Percentiles rank a stretch among this genome's conserved stretches.
phyloP scores from a whole-genome alignment of 345 rosid species.

The Dimocarpus longan region DNA sequence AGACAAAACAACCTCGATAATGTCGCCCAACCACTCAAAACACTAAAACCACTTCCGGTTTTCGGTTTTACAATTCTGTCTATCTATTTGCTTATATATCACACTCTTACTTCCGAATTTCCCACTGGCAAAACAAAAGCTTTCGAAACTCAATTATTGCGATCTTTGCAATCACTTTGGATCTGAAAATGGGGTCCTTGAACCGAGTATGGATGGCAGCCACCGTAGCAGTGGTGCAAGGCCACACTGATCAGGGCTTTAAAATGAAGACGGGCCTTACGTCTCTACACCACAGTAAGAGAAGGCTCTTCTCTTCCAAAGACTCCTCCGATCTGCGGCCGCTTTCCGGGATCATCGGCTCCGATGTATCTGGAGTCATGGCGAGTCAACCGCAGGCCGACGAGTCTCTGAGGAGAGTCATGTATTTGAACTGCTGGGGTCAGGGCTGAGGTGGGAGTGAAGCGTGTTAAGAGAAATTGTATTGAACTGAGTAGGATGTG shows the following conservation, averaged over 20 bases:
- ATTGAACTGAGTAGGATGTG: background rate
- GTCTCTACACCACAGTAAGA: slow-evolving; percentile 51
- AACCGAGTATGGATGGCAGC: slow-evolving; percentile 81
- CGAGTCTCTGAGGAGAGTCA: slow-evolving; percentile 73
- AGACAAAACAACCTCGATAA: background rate
- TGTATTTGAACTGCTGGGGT: slow-evolving; percentile 95
- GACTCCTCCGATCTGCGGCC: slow-evolving; percentile 59
- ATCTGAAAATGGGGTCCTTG: slow-evolving; percentile 47
- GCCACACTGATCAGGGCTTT: slow-evolving; percentile 61
- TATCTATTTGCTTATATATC: slow-evolving; percentile 22
- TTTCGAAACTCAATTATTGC: background rate
- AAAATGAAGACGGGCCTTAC: slow-evolving; percentile 49
- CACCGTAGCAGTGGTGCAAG: slow-evolving; percentile 63
- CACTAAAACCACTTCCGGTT: slow-evolving; percentile 11
- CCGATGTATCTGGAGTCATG: slow-evolving; percentile 39
- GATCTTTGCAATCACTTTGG: background rate
- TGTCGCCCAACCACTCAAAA: background rate
- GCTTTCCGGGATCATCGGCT: slow-evolving; percentile 39
- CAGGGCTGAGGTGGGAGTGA: slow-evolving; percentile 39
- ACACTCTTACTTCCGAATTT: background rate
- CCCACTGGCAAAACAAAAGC: background rate
- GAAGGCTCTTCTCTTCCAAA: slow-evolving; percentile 33
- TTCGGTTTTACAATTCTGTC: background rate
- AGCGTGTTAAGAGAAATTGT: background rate
- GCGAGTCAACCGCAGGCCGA: slow-evolving; percentile 42